A percentile compares a stretch with the other conserved stretches of the same genome.
Conservation (phyloP, 2,329 filamentous ascomycete species). For the Sporothrix humicola region DNA sequence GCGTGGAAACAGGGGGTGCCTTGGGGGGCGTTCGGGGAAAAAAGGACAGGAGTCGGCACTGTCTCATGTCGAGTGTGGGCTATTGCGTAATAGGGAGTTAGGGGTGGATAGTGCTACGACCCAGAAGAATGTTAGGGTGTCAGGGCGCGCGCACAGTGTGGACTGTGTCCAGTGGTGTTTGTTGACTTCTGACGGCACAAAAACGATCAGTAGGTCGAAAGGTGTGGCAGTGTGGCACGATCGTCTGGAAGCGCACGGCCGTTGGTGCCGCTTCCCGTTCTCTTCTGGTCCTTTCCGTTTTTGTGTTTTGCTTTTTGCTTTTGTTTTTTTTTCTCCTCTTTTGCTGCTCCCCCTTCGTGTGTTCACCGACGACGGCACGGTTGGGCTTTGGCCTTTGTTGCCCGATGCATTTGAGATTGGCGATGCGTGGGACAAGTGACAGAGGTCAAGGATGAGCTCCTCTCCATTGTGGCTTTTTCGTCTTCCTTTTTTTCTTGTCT, state of each 20-base stretch:
- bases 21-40: not conserved
- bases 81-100: not conserved
- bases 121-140: not conserved
- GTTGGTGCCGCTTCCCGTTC: slow-evolving; percentile 13
- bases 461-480: not conserved
- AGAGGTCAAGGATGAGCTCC: too few relatives aligned
- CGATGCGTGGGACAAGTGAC: not conserved
- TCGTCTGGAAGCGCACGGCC: not conserved
- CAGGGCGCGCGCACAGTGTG: not conserved
- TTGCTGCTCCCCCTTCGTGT: slow-evolving; percentile 13
- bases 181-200: too few relatives aligned
- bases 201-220: not conserved
- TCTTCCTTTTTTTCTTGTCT: not conserved
- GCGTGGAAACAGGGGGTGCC: not conserved
- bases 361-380: not conserved
- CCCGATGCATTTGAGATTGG: not conserved
- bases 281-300: too few relatives aligned
- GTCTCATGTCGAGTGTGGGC: slow-evolving; percentile 14
- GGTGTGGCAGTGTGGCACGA: not conserved
- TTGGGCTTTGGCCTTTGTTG: not conserved
- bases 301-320: too few relatives aligned
- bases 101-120: not conserved
- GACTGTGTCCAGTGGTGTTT: not conserved
- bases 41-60: slow-evolving; percentile 21
- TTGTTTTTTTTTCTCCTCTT: not conserved